These are phyloP conservation scores for Penicillium dipodomyicola DNA, from an alignment of 495 filamentous ascomycete genomes.

Conservation along the genomic window DNA sequence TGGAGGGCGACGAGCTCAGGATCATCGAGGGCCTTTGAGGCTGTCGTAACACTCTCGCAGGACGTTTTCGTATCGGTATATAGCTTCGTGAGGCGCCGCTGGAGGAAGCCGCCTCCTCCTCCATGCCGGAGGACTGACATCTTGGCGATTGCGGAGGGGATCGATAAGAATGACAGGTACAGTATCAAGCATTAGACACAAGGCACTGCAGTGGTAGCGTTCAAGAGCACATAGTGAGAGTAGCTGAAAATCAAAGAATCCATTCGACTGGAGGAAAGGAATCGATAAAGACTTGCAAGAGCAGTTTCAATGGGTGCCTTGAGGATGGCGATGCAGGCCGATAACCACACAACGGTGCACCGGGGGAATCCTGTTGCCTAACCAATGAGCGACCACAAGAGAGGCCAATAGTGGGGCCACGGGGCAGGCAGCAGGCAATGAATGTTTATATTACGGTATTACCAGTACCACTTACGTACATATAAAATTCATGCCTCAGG, in stretches of 20 bases:
- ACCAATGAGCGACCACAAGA: slow-evolving; percentile 38
- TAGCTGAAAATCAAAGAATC: slow-evolving; percentile 8
- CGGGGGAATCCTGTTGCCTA: slow-evolving; percentile 52
- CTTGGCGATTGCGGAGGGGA: slow-evolving; percentile 31
- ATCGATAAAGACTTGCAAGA: slow-evolving; percentile 5
- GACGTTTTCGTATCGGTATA: slow-evolving; percentile 92
- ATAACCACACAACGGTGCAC: slow-evolving; percentile 31
- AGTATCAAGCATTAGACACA: slow-evolving; percentile 11
- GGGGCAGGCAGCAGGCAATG: slow-evolving; percentile 37
- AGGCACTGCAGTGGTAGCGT: neutral
- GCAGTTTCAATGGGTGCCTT: slow-evolving; percentile 27
- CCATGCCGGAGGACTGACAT: slow-evolving; percentile 52
- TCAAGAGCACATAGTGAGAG: slow-evolving; percentile 23
- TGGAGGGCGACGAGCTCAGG: slow-evolving; percentile 56
- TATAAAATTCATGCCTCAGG: neutral
- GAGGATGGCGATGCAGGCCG: slow-evolving; percentile 19
- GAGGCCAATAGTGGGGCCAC: slow-evolving; percentile 22
- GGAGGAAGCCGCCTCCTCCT: slow-evolving; percentile 44
- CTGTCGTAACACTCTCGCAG: slow-evolving; percentile 76
- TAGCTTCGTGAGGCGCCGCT: slow-evolving; percentile 77
- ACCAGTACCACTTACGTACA: neutral
- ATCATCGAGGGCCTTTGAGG: slow-evolving; percentile 55
- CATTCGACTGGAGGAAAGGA: slow-evolving; percentile 10
- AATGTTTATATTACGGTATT: neutral
- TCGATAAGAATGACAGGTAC: slow-evolving; percentile 24